These are phyloP conservation scores for Xylariaceae sp. DNA, from an alignment of 2,329 filamentous ascomycete species.

Conservation along the genomic window DNA sequence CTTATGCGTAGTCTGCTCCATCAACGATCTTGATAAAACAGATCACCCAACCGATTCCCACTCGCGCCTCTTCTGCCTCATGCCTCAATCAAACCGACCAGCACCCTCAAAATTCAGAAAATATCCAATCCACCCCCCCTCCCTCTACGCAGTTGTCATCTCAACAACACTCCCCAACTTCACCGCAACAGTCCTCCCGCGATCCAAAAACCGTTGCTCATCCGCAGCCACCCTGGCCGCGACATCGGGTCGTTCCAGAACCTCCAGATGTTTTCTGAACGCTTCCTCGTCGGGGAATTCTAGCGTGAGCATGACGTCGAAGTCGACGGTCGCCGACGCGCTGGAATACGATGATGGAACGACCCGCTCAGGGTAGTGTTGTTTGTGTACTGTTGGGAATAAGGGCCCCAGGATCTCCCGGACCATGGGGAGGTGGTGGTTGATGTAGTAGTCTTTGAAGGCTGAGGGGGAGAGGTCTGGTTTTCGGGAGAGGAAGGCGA, in stretches of 20 bases:
- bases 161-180: conserved; percentile 7
- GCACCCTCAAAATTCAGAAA: neutral
- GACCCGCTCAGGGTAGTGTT: conserved; percentile 5
- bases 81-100: neutral
- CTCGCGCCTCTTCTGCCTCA: too few species aligned
- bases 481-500: conserved; percentile 12
- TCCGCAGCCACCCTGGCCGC: neutral
- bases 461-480: conserved; percentile 12
- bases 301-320: conserved; percentile 1
- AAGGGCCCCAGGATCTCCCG: conserved; percentile 12
- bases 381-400: conserved; percentile 14
- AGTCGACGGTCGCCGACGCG: neutral
- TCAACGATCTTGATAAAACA: too few species aligned
- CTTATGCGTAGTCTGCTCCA: too few species aligned
- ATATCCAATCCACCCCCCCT: neutral
- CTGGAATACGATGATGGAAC: too few species aligned
- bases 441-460: conserved; percentile 18
- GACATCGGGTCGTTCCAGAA: neutral
- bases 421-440: conserved; percentile 14
- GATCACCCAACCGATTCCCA: too few species aligned
- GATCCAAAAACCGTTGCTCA: conserved; percentile 10
- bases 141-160: neutral
- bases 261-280: neutral
- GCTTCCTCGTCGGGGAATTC: neutral
- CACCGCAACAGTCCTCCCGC: neutral